Evolutionary conservation across 148 eudicot species (phyloP).

Genomic region (Fagopyrum tataricum): DNA sequence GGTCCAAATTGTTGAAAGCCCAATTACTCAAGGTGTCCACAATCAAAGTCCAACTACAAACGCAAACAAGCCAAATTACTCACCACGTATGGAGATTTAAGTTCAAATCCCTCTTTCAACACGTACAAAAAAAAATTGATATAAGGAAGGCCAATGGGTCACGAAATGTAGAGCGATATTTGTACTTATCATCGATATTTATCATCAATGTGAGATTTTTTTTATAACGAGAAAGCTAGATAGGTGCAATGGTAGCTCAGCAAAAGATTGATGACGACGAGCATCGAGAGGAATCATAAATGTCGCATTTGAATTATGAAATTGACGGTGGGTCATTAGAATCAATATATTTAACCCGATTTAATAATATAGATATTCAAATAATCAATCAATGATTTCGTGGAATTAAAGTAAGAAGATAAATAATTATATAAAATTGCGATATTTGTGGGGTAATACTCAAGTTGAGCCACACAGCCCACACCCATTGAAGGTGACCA

Average conservation of each 20-base stretch:
- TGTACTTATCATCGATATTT: too few relatives aligned
- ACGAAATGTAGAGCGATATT: too few relatives aligned
- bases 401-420: background rate
- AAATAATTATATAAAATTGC: background rate
- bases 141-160: too few relatives aligned
- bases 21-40: too few relatives aligned
- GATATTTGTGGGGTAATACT: background rate
- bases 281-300: background rate
- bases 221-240: too few relatives aligned
- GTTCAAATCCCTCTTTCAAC: too few relatives aligned
- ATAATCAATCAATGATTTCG: background rate
- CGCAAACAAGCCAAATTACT: too few relatives aligned
- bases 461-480: slow-evolving; percentile 2
- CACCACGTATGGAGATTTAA: too few relatives aligned
- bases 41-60: too few relatives aligned
- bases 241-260: background rate
- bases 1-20: too few relatives aligned
- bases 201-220: too few relatives aligned
- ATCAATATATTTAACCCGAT: background rate
- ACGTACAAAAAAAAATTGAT: too few relatives aligned
- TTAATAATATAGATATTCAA: background rate
- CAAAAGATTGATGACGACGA: background rate
- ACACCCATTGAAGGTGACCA: background rate
- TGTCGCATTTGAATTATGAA: background rate
- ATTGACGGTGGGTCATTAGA: background rate